Evolutionary conservation across 2,329 filamentous ascomycete genomes (phyloP).

Genomic region (Neonectria magnoliae): DNA sequence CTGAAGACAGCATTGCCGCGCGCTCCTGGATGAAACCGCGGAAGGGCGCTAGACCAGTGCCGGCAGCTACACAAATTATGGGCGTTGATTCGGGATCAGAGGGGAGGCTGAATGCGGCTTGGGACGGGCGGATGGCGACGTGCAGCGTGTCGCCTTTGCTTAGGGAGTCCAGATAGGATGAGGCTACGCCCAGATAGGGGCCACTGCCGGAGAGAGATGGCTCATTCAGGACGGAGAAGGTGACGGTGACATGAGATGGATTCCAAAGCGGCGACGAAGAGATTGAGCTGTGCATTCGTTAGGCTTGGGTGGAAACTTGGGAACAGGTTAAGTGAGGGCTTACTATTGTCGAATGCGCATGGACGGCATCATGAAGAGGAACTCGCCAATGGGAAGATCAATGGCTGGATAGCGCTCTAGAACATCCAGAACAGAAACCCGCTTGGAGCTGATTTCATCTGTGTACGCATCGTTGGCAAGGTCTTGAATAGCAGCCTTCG

Average conservation of each 20-base stretch:
- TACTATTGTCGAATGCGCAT: conserved; percentile 80
- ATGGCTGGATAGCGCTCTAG: conserved; percentile 70
- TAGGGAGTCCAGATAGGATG: conserved; percentile 65
- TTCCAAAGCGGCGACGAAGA: conserved; percentile 75
- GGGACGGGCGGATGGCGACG: conserved; percentile 58
- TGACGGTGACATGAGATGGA: conserved; percentile 67
- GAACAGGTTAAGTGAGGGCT: conserved; percentile 52
- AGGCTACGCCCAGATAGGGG: conserved; percentile 66
- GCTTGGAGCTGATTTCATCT: conserved; percentile 61
- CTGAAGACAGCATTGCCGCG: conserved; percentile 57
- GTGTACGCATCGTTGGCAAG: conserved; percentile 59
- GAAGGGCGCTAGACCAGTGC: conserved; percentile 69
- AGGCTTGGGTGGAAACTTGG: conserved; percentile 28
- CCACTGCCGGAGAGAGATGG: conserved; percentile 61
- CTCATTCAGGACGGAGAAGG: conserved; percentile 71
- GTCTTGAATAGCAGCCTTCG: conserved; percentile 53
- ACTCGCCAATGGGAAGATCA: conserved; percentile 69
- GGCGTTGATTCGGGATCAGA: conserved; percentile 54
- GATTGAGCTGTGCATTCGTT: conserved; percentile 61
- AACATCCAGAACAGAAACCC: conserved; percentile 73
- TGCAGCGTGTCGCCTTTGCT: conserved; percentile 53
- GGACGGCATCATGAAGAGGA: conserved; percentile 76
- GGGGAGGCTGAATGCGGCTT: conserved; percentile 60
- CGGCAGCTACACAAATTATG: conserved; percentile 60
- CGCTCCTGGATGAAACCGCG: conserved; percentile 70